Evolutionary conservation across 805 yeast species (phyloP).

Genomic region (Cyberlindnera bimundalis): DNA sequence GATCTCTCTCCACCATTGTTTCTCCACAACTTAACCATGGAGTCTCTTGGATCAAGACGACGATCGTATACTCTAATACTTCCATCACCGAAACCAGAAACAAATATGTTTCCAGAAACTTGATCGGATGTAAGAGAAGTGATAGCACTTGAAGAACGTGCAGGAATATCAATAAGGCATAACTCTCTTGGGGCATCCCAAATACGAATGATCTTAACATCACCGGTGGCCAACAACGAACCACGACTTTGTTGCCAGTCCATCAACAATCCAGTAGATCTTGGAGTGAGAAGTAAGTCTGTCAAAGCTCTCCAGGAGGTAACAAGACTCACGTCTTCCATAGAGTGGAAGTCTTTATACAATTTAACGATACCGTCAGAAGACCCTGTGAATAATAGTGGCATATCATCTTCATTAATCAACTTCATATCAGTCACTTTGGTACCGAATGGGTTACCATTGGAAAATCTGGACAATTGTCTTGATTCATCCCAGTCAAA

Average conservation of each 20-base stretch:
- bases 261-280: slow-evolving; percentile 77
- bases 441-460: slow-evolving; percentile 84
- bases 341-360: slow-evolving; percentile 68
- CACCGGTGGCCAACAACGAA: slow-evolving; percentile 87
- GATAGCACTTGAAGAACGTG: slow-evolving; percentile 84
- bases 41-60: slow-evolving; percentile 76
- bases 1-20: slow-evolving; percentile 38
- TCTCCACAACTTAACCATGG: slow-evolving; percentile 83
- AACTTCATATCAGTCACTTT: slow-evolving; percentile 83
- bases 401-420: slow-evolving; percentile 88
- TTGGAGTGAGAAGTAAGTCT: slow-evolving; percentile 74
- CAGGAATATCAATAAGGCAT: slow-evolving; percentile 84
- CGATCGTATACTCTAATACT: slow-evolving; percentile 87
- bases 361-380: slow-evolving; percentile 93
- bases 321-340: slow-evolving; percentile 54
- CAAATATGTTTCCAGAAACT: slow-evolving; percentile 85
- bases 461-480: slow-evolving; percentile 67
- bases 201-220: slow-evolving; percentile 81
- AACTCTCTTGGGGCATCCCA: slow-evolving; percentile 98
- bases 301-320: slow-evolving; percentile 93
- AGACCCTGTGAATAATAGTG: slow-evolving; percentile 81
- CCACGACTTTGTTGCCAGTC: slow-evolving; percentile 99
- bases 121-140: slow-evolving; percentile 92
- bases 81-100: slow-evolving; percentile 92
- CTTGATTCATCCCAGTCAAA: slow-evolving; percentile 79